Evolutionary conservation across 345 rosid genomes (phyloP).

Genomic region (Turnera subulata): DNA sequence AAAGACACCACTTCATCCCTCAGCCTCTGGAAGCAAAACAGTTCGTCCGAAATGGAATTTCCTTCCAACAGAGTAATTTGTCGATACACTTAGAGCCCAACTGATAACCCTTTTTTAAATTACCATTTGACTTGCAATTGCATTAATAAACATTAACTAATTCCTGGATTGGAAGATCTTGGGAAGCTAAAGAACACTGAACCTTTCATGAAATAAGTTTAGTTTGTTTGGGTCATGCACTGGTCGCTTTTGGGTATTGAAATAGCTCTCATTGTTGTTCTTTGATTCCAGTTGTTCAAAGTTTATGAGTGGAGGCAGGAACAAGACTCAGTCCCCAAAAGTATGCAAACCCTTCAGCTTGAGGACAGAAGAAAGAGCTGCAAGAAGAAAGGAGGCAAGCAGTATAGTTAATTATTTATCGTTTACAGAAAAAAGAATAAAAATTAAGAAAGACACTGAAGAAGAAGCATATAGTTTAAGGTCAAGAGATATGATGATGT

Average conservation of each 20-base stretch:
- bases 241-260: no score
- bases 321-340: conserved; percentile 56
- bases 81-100: neutral
- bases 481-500: neutral
- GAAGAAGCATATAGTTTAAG: no score
- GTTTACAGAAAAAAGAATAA: no score
- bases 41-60: conserved; percentile 56
- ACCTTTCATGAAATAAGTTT: no score
- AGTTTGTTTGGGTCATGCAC: no score
- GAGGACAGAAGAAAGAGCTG: conserved; percentile 82
- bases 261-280: conserved; percentile 1
- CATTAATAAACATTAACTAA: neutral
- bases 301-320: conserved; percentile 51
- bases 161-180: neutral
- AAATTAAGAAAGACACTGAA: no score
- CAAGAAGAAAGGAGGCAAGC: conserved; percentile 75
- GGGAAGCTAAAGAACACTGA: neutral
- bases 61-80: conserved; percentile 65
- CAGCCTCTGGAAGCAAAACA: conserved; percentile 47
- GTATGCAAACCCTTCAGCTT: conserved; percentile 58
- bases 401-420: neutral
- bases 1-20: conserved; percentile 34
- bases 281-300: conserved; percentile 52
- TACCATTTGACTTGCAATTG: neutral
- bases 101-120: neutral